Conservation (phyloP, 2,329 filamentous ascomycete species). For the Lecanicillium sp. region DNA sequence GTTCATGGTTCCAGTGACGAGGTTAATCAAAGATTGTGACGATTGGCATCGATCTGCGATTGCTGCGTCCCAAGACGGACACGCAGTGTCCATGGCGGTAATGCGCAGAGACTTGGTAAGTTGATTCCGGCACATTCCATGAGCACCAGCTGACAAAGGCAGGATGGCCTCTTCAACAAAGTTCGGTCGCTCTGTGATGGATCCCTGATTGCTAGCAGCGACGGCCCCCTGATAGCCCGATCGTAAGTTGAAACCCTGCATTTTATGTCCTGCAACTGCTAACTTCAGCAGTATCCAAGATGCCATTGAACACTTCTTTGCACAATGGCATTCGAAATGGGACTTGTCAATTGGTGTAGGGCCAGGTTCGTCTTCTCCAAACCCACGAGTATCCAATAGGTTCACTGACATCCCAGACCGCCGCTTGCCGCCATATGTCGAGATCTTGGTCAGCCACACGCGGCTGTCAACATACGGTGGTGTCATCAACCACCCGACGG, state of each 20-base stretch:
- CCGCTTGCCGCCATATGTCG: slow-evolving; percentile 64
- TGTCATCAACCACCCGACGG: slow-evolving; percentile 69
- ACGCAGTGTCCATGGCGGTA: slow-evolving; percentile 66
- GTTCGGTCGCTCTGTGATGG: slow-evolving; percentile 56
- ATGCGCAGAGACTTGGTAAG: slow-evolving; percentile 59
- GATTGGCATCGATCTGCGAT: slow-evolving; percentile 60
- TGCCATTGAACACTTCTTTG: slow-evolving; percentile 60
- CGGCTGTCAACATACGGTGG: slow-evolving; percentile 68
- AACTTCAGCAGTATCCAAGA: slow-evolving; percentile 41
- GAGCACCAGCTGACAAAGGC: slow-evolving; percentile 11
- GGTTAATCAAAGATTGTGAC: slow-evolving; percentile 61
- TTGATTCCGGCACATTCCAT: too few species aligned
- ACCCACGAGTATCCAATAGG: slow-evolving; percentile 13
- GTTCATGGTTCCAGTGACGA: slow-evolving; percentile 62
- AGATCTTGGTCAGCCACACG: slow-evolving; percentile 68
- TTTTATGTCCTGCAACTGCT: not conserved
- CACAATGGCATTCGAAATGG: slow-evolving; percentile 60
- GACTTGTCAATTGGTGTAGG: slow-evolving; percentile 49
- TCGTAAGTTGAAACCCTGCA: slow-evolving; percentile 31
- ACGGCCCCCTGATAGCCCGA: slow-evolving; percentile 48
- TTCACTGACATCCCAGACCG: slow-evolving; percentile 32
- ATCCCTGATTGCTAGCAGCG: slow-evolving; percentile 41
- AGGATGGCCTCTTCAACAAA: slow-evolving; percentile 49
- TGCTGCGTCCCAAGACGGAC: slow-evolving; percentile 61
- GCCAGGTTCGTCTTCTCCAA: slow-evolving; percentile 32